Conservation (phyloP, 164 flowering plant genomes). For the Sedum album region DNA sequence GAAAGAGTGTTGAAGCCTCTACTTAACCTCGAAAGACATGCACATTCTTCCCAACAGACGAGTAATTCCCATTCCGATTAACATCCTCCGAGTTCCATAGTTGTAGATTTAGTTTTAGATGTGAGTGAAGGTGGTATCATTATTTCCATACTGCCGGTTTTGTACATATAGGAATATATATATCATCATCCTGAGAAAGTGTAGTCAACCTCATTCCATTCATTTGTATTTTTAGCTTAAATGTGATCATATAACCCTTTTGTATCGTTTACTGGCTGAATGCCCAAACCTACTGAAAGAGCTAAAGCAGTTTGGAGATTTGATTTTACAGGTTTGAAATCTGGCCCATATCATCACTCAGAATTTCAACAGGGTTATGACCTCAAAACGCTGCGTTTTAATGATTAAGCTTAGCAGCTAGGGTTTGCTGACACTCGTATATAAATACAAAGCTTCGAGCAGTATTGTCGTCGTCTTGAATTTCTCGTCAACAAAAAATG, state of each 20-base stretch:
- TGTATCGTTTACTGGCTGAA: background rate
- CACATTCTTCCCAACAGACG: constrained; percentile 15
- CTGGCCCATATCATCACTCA: too few relatives aligned
- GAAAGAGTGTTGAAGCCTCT: constrained; percentile 66
- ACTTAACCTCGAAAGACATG: constrained; percentile 31
- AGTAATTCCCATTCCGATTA: background rate
- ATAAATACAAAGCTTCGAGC: too few relatives aligned
- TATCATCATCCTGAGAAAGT: background rate
- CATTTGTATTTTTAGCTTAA: background rate
- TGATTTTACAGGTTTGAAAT: too few relatives aligned
- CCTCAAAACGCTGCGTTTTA: too few relatives aligned
- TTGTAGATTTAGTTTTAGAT: background rate
- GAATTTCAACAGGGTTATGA: too few relatives aligned
- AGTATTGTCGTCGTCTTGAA: too few relatives aligned
- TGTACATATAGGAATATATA: background rate
- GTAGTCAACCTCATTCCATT: background rate
- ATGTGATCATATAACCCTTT: background rate
- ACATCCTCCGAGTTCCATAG: background rate
- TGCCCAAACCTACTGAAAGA: background rate
- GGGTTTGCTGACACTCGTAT: too few relatives aligned
- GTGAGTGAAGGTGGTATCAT: background rate
- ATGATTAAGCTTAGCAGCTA: too few relatives aligned
- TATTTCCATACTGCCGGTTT: background rate
- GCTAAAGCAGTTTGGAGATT: background rate
- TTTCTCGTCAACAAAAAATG: too few relatives aligned